phyloP scores from a whole-genome alignment of 73 alveolate genomes.

The Breviolum minutum region DNA sequence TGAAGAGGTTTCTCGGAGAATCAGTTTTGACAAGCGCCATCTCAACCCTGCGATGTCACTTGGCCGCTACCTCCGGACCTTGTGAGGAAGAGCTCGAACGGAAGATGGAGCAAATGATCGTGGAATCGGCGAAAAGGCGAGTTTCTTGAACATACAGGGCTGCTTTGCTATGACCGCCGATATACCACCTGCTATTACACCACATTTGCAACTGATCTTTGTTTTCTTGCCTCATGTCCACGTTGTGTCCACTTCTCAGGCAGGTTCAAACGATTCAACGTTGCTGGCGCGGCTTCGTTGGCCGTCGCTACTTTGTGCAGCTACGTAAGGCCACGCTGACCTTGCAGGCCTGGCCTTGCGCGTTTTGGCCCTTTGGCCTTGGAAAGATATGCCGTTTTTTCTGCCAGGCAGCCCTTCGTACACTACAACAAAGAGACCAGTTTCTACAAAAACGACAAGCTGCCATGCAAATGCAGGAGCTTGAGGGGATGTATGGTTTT shows the following conservation, averaged over 20 bases:
- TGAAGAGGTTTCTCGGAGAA: not conserved
- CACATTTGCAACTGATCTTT: too few species aligned
- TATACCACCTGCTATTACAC: too few species aligned
- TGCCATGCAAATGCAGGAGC: slow-evolving; percentile 12
- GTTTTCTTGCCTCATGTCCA: too few species aligned
- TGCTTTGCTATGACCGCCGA: too few species aligned
- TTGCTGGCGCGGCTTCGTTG: slow-evolving; percentile 89
- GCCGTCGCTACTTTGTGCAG: slow-evolving; percentile 34
- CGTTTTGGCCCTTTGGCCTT: too few species aligned
- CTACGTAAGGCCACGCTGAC: slow-evolving; percentile 40
- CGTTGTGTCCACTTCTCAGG: not conserved
- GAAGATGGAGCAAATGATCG: slow-evolving; percentile 90
- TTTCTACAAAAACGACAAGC: slow-evolving; percentile 21
- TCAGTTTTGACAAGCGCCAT: not conserved
- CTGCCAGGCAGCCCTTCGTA: slow-evolving; percentile 19
- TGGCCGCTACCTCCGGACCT: too few species aligned
- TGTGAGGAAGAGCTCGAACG: slow-evolving; percentile 59
- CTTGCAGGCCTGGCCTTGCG: slow-evolving; percentile 56
- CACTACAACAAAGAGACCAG: not conserved
- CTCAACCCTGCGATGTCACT: too few species aligned
- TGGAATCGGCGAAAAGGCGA: slow-evolving; percentile 84
- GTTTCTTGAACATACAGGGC: not conserved
- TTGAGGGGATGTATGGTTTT: too few species aligned
- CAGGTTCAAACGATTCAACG: slow-evolving; percentile 94
- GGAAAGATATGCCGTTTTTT: too few species aligned